These are phyloP conservation scores for Astragalus membranaceus DNA, from an alignment of 306 rosid genomes.

Conservation along the genomic window DNA sequence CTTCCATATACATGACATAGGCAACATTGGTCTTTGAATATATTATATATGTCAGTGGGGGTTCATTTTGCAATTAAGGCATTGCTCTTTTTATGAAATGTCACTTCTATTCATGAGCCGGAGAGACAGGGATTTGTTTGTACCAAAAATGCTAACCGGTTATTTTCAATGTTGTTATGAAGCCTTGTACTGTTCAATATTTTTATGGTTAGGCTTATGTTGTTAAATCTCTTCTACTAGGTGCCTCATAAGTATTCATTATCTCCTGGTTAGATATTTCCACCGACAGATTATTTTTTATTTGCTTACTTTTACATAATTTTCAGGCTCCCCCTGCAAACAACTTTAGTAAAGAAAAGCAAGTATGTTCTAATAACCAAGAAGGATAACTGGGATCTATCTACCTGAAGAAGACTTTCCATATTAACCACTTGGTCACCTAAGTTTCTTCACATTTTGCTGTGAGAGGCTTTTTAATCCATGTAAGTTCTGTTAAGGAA, in stretches of 20 bases:
- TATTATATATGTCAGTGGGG: no score
- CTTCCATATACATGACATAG: no score
- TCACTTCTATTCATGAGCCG: not conserved
- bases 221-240: not conserved
- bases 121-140: not conserved
- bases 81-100: not conserved
- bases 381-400: conserved; percentile 75
- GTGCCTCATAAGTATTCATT: not conserved
- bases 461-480: conserved; percentile 22
- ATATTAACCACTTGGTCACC: conserved; percentile 18
- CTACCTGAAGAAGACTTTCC: conserved; percentile 50
- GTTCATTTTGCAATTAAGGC: not conserved
- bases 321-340: conserved; percentile 22
- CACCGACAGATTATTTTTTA: not conserved
- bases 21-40: no score
- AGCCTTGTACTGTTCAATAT: not conserved
- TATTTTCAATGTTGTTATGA: not conserved
- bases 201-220: not conserved
- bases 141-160: not conserved
- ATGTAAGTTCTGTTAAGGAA: conserved; percentile 22
- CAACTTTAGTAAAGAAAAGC: not conserved
- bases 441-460: not conserved
- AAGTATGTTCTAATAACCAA: conserved; percentile 23
- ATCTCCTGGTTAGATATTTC: not conserved
- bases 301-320: not conserved